These are phyloP conservation scores for Colletotrichum viniferum DNA, from an alignment of 2,329 filamentous ascomycete genomes.

Conservation along the genomic window DNA sequence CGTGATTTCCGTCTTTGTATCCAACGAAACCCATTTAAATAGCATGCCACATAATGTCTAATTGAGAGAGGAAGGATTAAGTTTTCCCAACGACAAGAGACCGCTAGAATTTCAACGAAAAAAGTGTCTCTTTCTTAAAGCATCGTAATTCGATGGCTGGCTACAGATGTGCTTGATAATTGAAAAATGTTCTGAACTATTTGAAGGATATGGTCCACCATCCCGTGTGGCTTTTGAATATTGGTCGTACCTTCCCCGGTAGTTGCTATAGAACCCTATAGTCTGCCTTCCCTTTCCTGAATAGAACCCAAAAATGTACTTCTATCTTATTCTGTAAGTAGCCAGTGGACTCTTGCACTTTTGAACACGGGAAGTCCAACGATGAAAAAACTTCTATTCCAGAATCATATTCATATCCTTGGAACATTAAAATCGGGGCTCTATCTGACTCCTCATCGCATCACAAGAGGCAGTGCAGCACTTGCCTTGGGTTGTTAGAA, in stretches of 20 bases:
- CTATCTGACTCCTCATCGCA: background rate
- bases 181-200: accelerated
- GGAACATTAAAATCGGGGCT: background rate
- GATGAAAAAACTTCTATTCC: too few species aligned
- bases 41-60: background rate
- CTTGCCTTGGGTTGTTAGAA: background rate
- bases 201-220: accelerated
- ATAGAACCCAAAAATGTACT: background rate
- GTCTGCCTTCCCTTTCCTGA: background rate
- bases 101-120: too few species aligned
- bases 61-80: background rate
- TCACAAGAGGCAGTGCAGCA: background rate
- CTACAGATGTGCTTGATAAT: too few species aligned
- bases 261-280: background rate
- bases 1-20: accelerated
- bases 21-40: background rate
- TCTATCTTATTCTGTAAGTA: background rate
- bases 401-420: background rate
- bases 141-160: too few species aligned
- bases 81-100: too few species aligned
- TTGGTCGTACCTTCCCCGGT: background rate
- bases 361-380: too few species aligned
- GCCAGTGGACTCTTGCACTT: too few species aligned
- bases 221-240: background rate
- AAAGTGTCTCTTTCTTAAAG: too few species aligned